These are phyloP conservation scores for Zalaria sp. DNA, from an alignment of 2,329 filamentous ascomycete species.

Conservation along the genomic window DNA sequence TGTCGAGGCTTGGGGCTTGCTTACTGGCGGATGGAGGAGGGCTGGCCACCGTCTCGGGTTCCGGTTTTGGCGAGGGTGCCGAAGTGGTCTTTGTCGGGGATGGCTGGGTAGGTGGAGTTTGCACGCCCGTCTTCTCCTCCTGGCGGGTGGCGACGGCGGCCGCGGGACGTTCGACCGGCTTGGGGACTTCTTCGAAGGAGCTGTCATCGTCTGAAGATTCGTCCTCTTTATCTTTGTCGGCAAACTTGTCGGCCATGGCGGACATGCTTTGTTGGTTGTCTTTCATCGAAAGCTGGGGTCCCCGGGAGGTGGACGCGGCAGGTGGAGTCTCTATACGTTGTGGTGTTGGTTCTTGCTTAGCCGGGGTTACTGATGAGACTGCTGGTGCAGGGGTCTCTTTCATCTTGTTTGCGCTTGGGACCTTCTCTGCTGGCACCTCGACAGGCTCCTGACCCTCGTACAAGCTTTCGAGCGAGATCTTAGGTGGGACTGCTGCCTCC, in stretches of 20 bases:
- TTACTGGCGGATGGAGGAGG: slow-evolving; percentile 6
- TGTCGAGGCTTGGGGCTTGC: slow-evolving; percentile 5
- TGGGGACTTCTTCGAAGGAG: slow-evolving; percentile 75
- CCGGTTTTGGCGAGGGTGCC: slow-evolving; percentile 12
- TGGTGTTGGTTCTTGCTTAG: slow-evolving; percentile 34
- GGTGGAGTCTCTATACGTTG: slow-evolving; percentile 16
- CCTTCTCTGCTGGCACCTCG: slow-evolving; percentile 60
- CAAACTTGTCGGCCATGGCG: slow-evolving; percentile 72
- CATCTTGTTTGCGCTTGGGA: slow-evolving; percentile 27
- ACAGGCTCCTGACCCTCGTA: slow-evolving; percentile 74
- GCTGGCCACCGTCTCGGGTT: slow-evolving; percentile 7
- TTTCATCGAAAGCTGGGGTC: slow-evolving; percentile 52
- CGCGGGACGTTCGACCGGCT: slow-evolving; percentile 51
- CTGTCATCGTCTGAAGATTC: slow-evolving; percentile 50
- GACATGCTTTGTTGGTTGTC: slow-evolving; percentile 83
- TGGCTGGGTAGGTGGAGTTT: slow-evolving; percentile 13
- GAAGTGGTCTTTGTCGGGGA: slow-evolving; percentile 12
- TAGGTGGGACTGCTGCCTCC: slow-evolving; percentile 60
- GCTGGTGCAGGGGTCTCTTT: slow-evolving; percentile 23
- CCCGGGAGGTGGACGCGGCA: slow-evolving; percentile 24
- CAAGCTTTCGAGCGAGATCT: slow-evolving; percentile 84
- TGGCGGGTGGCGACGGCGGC: slow-evolving; percentile 18
- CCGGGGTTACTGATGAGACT: slow-evolving; percentile 24
- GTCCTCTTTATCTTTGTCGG: slow-evolving; percentile 53
- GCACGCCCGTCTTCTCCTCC: slow-evolving; percentile 24